phyloP scores from a whole-genome alignment of 148 eudicot genomes.

The Rhododendron vialii region DNA sequence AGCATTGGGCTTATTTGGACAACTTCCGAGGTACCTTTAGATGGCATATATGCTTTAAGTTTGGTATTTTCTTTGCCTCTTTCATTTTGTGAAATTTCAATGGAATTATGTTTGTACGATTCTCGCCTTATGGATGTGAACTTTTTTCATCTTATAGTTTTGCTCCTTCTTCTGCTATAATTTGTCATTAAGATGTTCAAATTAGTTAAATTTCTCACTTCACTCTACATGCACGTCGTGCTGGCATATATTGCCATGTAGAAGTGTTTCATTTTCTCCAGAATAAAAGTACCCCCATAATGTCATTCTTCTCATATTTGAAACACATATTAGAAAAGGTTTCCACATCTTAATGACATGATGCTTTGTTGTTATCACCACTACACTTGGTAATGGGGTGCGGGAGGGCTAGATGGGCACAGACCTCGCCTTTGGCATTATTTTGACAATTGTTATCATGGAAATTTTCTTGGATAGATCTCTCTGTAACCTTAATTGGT shows the following conservation, averaged over 20 bases:
- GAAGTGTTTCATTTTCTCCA: neutral
- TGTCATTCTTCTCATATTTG: neutral
- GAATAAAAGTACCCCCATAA: neutral
- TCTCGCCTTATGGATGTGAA: neutral
- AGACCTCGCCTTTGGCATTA: neutral
- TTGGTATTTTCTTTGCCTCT: slow-evolving; percentile 51
- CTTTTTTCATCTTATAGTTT: neutral
- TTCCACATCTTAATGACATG: neutral
- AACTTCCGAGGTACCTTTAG: slow-evolving; percentile 78
- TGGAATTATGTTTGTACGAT: neutral
- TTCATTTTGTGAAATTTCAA: neutral
- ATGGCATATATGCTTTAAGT: slow-evolving; percentile 98
- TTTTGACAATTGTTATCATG: neutral
- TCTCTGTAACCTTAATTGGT: neutral
- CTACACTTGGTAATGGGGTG: neutral
- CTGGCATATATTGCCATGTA: neutral
- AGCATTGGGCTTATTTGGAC: slow-evolving; percentile 73
- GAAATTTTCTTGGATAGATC: neutral
- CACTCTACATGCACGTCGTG: neutral
- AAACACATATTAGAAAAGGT: neutral
- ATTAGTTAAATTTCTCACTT: neutral
- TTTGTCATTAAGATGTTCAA: neutral
- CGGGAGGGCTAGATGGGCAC: neutral
- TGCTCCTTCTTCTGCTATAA: neutral
- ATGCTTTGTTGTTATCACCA: neutral